phyloP scores from a whole-genome alignment of 1,284 basidiomycete genomes.

The Sporisorium scitamineum region DNA sequence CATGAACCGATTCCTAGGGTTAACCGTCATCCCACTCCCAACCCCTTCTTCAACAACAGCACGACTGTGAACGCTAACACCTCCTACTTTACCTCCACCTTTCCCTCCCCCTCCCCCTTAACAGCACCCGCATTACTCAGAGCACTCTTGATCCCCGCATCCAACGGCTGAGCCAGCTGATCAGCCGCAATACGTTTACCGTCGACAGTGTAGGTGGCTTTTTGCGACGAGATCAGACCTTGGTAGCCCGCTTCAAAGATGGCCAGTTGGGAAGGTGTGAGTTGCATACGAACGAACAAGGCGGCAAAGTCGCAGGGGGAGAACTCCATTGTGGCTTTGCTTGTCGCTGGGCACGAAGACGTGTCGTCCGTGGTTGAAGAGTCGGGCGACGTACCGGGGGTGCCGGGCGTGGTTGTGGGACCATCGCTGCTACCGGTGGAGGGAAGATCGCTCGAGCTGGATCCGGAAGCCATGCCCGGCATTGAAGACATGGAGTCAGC shows the following conservation, averaged over 20 bases:
- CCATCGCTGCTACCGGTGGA: neutral
- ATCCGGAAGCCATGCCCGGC: neutral
- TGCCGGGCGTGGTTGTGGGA: neutral
- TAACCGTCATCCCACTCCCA: constrained; percentile 4
- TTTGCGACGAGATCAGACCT: constrained; percentile 2
- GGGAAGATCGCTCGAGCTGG: neutral
- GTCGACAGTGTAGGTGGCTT: constrained; percentile 23
- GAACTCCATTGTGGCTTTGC: constrained; percentile 19
- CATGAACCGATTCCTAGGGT: constrained; percentile 12
- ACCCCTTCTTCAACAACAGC: neutral
- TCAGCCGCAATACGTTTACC: constrained; percentile 12
- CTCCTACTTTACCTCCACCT: neutral
- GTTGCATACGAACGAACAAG: constrained; percentile 23
- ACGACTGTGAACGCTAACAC: neutral
- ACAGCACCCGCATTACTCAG: constrained; percentile 3
- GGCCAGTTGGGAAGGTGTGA: constrained; percentile 29
- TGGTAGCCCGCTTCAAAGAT: constrained; percentile 24
- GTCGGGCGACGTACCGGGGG: neutral
- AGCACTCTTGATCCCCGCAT: constrained; percentile 12
- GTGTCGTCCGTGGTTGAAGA: neutral
- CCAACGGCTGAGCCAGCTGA: constrained; percentile 9
- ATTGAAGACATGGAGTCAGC: neutral
- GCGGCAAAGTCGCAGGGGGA: constrained; percentile 27
- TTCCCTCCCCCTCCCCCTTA: neutral
- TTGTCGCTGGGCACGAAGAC: constrained; percentile 14